Conservation (phyloP, 1,139 yeast genomes). For the Debaryomyces subglobosus region DNA sequence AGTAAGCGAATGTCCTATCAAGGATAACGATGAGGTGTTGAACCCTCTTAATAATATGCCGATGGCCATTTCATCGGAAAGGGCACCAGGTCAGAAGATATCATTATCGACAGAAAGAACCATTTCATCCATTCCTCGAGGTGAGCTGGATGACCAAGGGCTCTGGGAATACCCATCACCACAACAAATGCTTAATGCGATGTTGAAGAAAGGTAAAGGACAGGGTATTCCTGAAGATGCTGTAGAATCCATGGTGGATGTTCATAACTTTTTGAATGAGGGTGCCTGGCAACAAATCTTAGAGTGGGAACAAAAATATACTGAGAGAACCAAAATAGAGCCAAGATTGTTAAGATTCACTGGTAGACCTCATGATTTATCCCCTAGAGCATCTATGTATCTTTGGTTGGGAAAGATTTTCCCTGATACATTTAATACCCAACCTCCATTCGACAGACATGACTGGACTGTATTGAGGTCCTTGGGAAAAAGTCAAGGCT, state of each 20-base stretch:
- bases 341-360: conserved; percentile 87
- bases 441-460: conserved; percentile 96
- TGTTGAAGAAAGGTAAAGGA: conserved; percentile 90
- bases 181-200: conserved; percentile 97
- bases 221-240: conserved; percentile 91
- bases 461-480: conserved; percentile 95
- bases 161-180: conserved; percentile 99
- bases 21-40: conserved; percentile 38
- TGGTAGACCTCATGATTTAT: conserved; percentile 85
- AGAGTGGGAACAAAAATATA: conserved; percentile 77
- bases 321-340: conserved; percentile 52
- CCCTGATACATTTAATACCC: conserved; percentile 72
- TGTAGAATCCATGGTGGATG: conserved; percentile 95
- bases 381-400: conserved; percentile 85
- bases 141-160: conserved; percentile 63
- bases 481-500: conserved; percentile 48
- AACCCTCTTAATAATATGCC: conserved; percentile 95
- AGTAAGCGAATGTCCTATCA: conserved; percentile 14
- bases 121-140: conserved; percentile 84
- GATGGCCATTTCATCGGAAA: conserved; percentile 59
- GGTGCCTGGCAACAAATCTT: conserved; percentile 97
- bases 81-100: conserved; percentile 79
- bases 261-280: conserved; percentile 93
- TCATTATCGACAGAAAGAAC: conserved; percentile 83
- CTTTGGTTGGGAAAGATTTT: conserved; percentile 66